Base-by-base conservation (phyloP, 257 asterid genomes). In the Oldenlandia corymbosa region DNA sequence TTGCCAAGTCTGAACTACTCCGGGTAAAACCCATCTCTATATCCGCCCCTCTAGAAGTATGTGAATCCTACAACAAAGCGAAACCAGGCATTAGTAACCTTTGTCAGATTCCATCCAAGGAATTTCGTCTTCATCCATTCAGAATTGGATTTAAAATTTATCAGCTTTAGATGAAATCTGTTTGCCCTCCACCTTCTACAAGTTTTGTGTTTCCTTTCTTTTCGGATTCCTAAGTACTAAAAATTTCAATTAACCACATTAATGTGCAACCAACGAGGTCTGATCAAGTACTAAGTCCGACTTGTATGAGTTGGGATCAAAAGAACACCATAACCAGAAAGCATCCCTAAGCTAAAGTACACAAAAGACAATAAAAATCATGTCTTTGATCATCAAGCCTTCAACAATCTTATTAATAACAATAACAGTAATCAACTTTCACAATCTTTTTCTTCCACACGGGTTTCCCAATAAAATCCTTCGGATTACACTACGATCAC, bases 11-110 rank as follows among this genome's bases (percentile, higher is more conserved):
- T 28, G 95, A 88, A 68, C 72, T 81, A 75, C 80, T 85, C 75
- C 84, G 82, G n/a, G 80, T 75, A 69, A 65, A 30, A 43, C 96
- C 94, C 94, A 85, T 85, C 80, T 88, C 96, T 28, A 88, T 80
- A 73, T 84, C 96, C 3, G 70, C 70, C 51, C 72, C 85, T 58
- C 84, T 65, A 5, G 77, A 62, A 42, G 82, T 62, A 71, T 65
- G 68, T 5, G 95, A 80, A 60, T 88, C 96, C 95, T 85, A 71
- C 31, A 65, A 70, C 45, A 31, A 42, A 17, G 36, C 50, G 28
- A 62, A 45, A 76, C 48, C 24, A 49, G 46, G 58, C 53, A 23
- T n/a, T 34, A n/a, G 24, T n/a, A 58, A 36, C 17, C 11, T 16
- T 62, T 45, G 41, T n/a, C n/a, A n/a, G n/a, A n/a, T 46, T 61